Percentiles rank a stretch among this genome's conserved stretches.
Conservation (phyloP, 495 filamentous ascomycete genomes). For the Margaritispora aquatica region DNA sequence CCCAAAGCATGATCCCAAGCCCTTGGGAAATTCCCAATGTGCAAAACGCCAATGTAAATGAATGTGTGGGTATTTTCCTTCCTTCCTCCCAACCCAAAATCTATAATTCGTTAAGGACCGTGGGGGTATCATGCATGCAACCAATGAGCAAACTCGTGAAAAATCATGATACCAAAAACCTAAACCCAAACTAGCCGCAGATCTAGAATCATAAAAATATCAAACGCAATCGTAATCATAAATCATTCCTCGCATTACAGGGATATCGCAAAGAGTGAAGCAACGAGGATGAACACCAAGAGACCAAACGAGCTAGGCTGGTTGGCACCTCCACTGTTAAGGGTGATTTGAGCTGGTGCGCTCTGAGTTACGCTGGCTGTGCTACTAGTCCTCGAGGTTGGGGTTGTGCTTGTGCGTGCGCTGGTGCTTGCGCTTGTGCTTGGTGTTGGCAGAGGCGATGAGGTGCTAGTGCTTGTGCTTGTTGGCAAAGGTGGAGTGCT, state of each 20-base stretch:
- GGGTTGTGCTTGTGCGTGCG: neutral
- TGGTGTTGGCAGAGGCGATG: neutral
- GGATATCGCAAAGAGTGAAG: neutral
- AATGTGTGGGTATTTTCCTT: conserved; percentile 8
- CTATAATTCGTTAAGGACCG: conserved; percentile 5
- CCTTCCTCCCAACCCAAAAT: neutral
- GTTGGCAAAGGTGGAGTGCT: neutral
- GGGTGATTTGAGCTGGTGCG: conserved; percentile 7
- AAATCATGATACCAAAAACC: neutral
- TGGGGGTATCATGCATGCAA: neutral
- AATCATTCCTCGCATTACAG: neutral
- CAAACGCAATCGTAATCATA: neutral
- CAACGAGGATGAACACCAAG: neutral
- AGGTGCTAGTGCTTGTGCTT: neutral
- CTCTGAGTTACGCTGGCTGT: neutral
- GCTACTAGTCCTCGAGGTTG: neutral
- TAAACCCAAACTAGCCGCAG: neutral
- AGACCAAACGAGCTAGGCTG: neutral
- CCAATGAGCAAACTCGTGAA: neutral
- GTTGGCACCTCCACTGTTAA: neutral
- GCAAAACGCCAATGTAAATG: conserved; percentile 1
- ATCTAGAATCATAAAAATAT: neutral
- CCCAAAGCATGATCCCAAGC: neutral
- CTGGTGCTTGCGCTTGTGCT: neutral
- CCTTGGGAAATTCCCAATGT: no score